Percentiles rank a stretch among this genome's conserved stretches.
Conservation (phyloP, 768 basidiomycete species). For the Gyrodon lividus region DNA sequence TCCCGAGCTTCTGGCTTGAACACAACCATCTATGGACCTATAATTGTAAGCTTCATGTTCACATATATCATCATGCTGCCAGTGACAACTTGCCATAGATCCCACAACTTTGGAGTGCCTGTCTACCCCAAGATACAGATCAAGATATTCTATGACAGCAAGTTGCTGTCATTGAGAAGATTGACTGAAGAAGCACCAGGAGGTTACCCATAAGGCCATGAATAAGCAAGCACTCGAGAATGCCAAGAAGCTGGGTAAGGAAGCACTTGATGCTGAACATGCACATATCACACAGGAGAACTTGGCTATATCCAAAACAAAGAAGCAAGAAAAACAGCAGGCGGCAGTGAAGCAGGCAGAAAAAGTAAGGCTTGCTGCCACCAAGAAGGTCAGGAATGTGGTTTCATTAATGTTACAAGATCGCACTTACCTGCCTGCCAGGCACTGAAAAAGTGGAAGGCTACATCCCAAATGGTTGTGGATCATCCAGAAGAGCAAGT, state of each 20-base stretch:
- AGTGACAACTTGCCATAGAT: slow-evolving; percentile 15
- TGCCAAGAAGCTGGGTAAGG: slow-evolving; percentile 2
- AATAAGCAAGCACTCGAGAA: neutral
- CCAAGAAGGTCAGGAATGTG: neutral
- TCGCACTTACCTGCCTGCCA: neutral
- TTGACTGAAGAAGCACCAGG: neutral
- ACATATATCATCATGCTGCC: neutral
- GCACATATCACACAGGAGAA: slow-evolving; percentile 1
- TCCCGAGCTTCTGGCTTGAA: too few species aligned
- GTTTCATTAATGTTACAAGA: neutral
- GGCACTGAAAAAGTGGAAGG: neutral
- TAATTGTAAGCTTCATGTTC: slow-evolving; percentile 21
- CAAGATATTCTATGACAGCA: neutral
- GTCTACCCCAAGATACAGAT: neutral
- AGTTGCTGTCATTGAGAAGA: neutral
- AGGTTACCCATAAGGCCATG: neutral
- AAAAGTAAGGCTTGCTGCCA: neutral
- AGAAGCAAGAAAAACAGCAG: neutral
- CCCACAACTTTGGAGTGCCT: slow-evolving; percentile 28
- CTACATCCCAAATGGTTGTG: neutral
- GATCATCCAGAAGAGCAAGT: neutral
- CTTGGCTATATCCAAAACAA: neutral
- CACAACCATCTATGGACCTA: slow-evolving; percentile 27
- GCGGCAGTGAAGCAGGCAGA: neutral
- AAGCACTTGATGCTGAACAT: neutral